Evolutionary conservation across 2,329 filamentous ascomycete genomes (phyloP), one percentile per base, ranked within the genome.

Genomic region (Colletotrichum aenigma): DNA sequence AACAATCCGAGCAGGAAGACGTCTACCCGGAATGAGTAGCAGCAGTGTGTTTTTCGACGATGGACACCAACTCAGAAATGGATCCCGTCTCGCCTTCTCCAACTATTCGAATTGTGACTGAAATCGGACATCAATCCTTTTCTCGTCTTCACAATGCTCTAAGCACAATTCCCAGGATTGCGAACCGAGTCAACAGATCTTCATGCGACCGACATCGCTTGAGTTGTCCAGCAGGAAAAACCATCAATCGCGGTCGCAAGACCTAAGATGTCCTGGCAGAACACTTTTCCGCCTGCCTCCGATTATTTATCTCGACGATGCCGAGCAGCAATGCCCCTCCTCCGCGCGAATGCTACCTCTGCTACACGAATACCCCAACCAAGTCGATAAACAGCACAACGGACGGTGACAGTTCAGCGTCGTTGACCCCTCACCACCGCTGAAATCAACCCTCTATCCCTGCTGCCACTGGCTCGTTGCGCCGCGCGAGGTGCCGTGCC

Each of bases 201-300:
- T 15, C 9, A 38, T 8, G 24, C n/a, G 30, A 28, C 38, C 55
- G 69, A 66, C 62, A 56, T 32, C 52, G 62, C 58, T 52, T 16
- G 18, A 5, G 32, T 7, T 16, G 5, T 26, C 12, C 12, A 32
- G 28, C 30, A 43, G 73, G 73, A 73, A 75, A 58, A 75, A 75
- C 58, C 43, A 73, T 75, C 64, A 68, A 52, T 73, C 70, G 28
- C 43, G 24, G 24, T 13, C 16, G 12, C n/a, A 65, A 9, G 10
- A 3, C 30, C n/a, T 3, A 43, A 61, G 43, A 67, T 16, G 28
- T 4, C 21, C 70, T 68, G 73, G 73, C 70, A 68, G 36, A 73
- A 75, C 58, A 24, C 73, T 73, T 75, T 75, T 65, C 73, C 73
- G 73, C 62, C 38, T 15, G 16, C 8, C 38, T 52, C 24, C 36